Evolutionary conservation across 768 basidiomycete species (phyloP), one percentile per base, ranked within the genome.

Genomic region (Trametes maxima): DNA sequence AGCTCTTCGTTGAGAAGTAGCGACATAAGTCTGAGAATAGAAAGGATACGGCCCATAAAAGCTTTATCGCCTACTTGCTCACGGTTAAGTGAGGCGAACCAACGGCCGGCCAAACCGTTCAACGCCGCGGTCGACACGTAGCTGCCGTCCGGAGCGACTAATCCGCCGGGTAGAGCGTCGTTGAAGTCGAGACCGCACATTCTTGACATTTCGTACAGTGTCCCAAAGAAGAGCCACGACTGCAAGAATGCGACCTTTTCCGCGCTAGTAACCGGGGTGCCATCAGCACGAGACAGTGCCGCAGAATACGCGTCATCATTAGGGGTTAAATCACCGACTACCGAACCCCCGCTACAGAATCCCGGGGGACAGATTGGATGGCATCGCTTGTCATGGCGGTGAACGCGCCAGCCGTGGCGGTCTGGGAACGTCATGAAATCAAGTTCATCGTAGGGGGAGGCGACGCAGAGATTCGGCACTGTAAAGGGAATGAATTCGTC

Each of bases 401-500:
- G 50, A 8, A 59, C 17, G 8, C 19, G 11, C 58, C 58, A 59
- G 24, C 49, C 49, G 22, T 39, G n/a, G 5, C 58, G 49, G 1
- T 3, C 28, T 0, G 58, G 58, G 19, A 45, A 59, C 42, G 35
- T 49, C 58, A 24, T 36, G 33, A 45, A 59, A 42, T 49, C 49
- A 17, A 14, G n/a, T 16, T 39, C 35, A 22, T 59, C 50, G 35
- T 46, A 59, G 3, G 17, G 28, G 2, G 40, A 7, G 5, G n/a
- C 28, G 19, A 10, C 36, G 17, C 47, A 28, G n/a, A 53, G 8
- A 19, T 22, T 22, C 3, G 53, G 21, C 5, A 40, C 44, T 19
- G 21, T 59, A 49, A 59, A 59, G 1, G 58, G 58, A 5, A 39
- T 59, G 49, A 59, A 59, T n/a, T 59, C 58, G 13, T 49, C 42